Base-by-base conservation (phyloP, 2,329 filamentous ascomycete genomes). In the Trichocomaceae sp. region DNA sequence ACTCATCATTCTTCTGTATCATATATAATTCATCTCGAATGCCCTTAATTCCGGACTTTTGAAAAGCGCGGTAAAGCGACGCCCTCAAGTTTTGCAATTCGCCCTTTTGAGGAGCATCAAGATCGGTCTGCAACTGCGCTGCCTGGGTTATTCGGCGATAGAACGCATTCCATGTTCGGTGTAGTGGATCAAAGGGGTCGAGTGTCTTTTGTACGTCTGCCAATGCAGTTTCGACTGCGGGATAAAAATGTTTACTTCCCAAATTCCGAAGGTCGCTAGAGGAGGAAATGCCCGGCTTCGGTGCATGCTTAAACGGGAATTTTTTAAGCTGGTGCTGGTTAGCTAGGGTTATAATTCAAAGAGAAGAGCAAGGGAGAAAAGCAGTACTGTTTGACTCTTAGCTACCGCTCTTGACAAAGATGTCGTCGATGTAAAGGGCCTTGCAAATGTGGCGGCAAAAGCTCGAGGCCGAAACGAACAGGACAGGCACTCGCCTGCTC, bases 1-100 rank as follows among this genome's bases (percentile, higher is more conserved):
- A 74, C 19, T 87, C 72, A 59, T 85, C 83, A 37, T 80, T 83
- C 62, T 85, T 83, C 66, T 93, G 89, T 31, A 81, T 75, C 63
- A 85, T 86, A 57, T 79, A 79, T 37, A 96, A 59, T 62, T 86
- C 82, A n/a, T 70, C 69, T 7, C 64, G 64, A 26, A 90, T 69
- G 1, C 79, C 81, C 6, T 60, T 61, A 2, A 77, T 48, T 41
- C 85, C 83, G 8, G 65, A 71, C 5, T 72, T 65, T 42, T 85
- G 72, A 63, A 85, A 88, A 1, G 81, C 80, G 52, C 81, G 76
- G 56, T 81, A 79, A 54, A 89, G 67, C 48, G 74, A 57, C 13
- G 47, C 13, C 53, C 68, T 70, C 12, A 66, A 33, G 5, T 64
- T 58, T 19, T 56, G 58, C 41, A 70, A 54, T 8, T 61, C 54